These are phyloP conservation scores for Tuctoria greenei DNA, from an alignment of 176 grass and related monocot genomes.

Conservation along the genomic window DNA sequence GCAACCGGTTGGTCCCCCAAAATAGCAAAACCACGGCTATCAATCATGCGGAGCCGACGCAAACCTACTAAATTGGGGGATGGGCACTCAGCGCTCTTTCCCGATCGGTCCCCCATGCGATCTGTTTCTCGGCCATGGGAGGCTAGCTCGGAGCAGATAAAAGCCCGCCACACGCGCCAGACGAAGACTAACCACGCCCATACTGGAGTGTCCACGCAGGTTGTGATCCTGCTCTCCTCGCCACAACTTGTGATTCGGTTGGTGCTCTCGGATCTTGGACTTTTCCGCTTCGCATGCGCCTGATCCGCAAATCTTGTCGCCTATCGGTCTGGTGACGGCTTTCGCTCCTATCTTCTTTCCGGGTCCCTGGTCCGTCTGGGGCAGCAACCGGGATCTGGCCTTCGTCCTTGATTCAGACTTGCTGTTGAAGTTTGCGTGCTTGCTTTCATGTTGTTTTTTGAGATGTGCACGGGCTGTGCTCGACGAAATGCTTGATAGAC, in stretches of 20 bases:
- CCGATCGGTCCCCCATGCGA: slow-evolving; percentile 1
- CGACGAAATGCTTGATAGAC: slow-evolving; percentile 14
- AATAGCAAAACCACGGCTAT: not conserved
- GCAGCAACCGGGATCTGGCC: slow-evolving; percentile 26
- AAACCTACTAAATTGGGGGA: not conserved
- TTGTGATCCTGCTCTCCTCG: slow-evolving; percentile 26
- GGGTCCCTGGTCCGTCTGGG: not conserved
- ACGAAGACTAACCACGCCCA: not conserved
- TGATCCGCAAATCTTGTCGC: slow-evolving; percentile 29
- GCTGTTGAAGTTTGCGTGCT: not conserved
- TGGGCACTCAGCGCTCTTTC: not conserved
- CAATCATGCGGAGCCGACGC: not conserved
- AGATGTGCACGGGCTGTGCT: not conserved
- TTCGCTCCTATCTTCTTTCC: slow-evolving; percentile 6
- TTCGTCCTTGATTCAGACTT: slow-evolving; percentile 7
- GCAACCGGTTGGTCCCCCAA: not conserved
- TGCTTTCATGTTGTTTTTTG: slow-evolving; percentile 3
- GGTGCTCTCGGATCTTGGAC: slow-evolving; percentile 30
- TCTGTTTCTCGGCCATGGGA: slow-evolving; percentile 6
- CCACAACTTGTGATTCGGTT: slow-evolving; percentile 36
- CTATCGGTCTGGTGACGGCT: not conserved
- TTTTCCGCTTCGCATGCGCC: slow-evolving; percentile 18
- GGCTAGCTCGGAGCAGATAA: not conserved
- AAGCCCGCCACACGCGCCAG: not conserved
- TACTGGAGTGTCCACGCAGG: slow-evolving; percentile 2